Conservation (phyloP, 2,329 filamentous ascomycete species). For the Calonectria ilicicola region DNA sequence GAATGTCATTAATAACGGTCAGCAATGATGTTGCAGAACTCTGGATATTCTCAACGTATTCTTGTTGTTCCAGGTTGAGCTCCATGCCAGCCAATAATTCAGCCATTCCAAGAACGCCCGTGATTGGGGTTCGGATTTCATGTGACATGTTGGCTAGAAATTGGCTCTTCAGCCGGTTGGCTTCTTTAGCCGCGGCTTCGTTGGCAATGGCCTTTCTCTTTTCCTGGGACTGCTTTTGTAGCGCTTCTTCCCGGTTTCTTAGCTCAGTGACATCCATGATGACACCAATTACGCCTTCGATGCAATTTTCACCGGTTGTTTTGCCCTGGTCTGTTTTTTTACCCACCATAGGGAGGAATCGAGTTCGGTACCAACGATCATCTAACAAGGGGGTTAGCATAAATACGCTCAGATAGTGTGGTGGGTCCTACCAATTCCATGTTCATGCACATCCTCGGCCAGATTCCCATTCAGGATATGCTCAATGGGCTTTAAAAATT, state of each 20-base stretch:
- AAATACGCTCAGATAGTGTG: too few relatives aligned
- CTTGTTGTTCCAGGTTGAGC: constrained; percentile 76
- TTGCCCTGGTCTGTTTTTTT: constrained; percentile 66
- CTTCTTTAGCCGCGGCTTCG: constrained; percentile 83
- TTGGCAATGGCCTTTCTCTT: constrained; percentile 79
- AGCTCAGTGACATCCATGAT: constrained; percentile 84
- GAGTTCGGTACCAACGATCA: constrained; percentile 77
- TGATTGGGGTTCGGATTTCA: constrained; percentile 71
- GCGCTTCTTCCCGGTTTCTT: constrained; percentile 71
- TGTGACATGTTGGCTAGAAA: constrained; percentile 73
- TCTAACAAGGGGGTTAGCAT: constrained; percentile 49
- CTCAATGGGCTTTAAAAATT: constrained; percentile 70
- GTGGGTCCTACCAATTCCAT: constrained; percentile 60
- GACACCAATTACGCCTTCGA: constrained; percentile 82
- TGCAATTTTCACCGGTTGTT: constrained; percentile 57
- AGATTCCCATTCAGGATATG: constrained; percentile 72
- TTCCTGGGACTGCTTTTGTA: constrained; percentile 74
- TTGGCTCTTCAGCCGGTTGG: constrained; percentile 82
- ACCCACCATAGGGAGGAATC: constrained; percentile 74
- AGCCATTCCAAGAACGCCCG: constrained; percentile 84
- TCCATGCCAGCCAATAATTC: constrained; percentile 78
- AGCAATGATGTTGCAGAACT: constrained; percentile 84
- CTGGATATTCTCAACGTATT: constrained; percentile 83
- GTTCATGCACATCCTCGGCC: constrained; percentile 73
- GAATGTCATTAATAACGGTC: constrained; percentile 90